Conservation (phyloP, 169 alveolate species). For the Fabrea salina region DNA sequence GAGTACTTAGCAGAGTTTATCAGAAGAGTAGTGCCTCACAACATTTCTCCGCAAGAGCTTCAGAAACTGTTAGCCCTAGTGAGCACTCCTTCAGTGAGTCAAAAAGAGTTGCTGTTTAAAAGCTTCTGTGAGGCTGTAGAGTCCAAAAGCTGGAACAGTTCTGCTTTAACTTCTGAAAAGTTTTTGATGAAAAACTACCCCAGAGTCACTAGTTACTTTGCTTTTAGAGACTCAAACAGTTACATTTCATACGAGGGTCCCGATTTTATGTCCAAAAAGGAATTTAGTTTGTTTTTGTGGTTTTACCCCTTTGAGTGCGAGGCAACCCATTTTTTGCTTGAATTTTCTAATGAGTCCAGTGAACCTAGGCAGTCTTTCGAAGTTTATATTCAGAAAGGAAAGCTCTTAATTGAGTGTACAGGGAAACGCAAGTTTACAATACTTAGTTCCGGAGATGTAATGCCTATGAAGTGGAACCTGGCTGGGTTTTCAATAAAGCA, state of each 20-base stretch:
- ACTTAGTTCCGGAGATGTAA: background rate
- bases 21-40: background rate
- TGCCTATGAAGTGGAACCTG: background rate
- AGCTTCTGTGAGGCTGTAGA: background rate
- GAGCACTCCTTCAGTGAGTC: background rate
- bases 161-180: background rate
- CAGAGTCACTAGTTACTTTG: slow-evolving; percentile 16
- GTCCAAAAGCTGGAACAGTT: background rate
- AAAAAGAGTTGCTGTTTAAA: background rate
- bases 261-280: background rate
- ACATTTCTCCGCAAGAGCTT: slow-evolving; percentile 25
- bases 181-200: too few relatives aligned
- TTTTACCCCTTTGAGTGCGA: background rate
- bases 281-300: slow-evolving; percentile 3
- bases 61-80: background rate
- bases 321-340: background rate
- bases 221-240: background rate
- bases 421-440: background rate
- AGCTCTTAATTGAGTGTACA: background rate
- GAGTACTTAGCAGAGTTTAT: background rate
- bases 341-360: background rate
- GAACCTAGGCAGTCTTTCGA: background rate
- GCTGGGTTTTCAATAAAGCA: background rate
- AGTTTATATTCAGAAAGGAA: background rate
- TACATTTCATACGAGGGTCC: background rate